Conservation (phyloP, 2,329 filamentous ascomycete species). For the Pseudocercospora eumusae region DNA sequence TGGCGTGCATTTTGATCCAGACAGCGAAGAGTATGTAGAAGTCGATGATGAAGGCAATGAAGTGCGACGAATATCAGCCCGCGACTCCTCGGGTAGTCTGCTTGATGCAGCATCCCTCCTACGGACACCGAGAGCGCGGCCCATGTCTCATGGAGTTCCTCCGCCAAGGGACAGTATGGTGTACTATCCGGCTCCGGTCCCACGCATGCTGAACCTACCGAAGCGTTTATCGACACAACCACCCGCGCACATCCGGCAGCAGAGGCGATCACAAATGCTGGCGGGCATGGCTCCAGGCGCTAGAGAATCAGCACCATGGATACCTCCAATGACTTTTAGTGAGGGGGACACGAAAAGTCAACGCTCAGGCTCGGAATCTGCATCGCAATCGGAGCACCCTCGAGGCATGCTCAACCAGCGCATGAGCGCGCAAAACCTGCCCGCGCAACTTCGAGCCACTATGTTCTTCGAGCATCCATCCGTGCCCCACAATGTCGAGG, state of each 20-base stretch:
- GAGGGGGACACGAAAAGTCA: slow-evolving; percentile 20
- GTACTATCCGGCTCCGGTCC: slow-evolving; percentile 93
- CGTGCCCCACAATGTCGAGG: slow-evolving; percentile 55
- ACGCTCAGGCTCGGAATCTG: slow-evolving; percentile 21
- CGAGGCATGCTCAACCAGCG: slow-evolving; percentile 37
- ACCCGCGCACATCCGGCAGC: slow-evolving; percentile 63
- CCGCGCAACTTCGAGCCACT: slow-evolving; percentile 85
- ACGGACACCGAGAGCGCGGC: slow-evolving; percentile 35
- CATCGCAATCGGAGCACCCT: slow-evolving; percentile 11
- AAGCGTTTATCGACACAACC: slow-evolving; percentile 79
- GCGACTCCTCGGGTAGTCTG: slow-evolving; percentile 35
- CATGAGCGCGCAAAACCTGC: slow-evolving; percentile 55
- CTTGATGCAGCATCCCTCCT: slow-evolving; percentile 35
- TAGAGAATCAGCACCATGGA: slow-evolving; percentile 55
- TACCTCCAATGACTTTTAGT: slow-evolving; percentile 36
- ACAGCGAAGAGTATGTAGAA: slow-evolving; percentile 43
- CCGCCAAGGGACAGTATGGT: slow-evolving; percentile 78
- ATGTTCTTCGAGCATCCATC: slow-evolving; percentile 79
- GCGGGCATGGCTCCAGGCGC: slow-evolving; percentile 51
- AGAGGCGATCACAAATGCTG: slow-evolving; percentile 72
- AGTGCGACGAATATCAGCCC: slow-evolving; percentile 36
- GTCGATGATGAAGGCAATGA: slow-evolving; percentile 40
- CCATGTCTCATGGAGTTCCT: slow-evolving; percentile 61
- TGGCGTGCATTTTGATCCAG: slow-evolving; percentile 70
- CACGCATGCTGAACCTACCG: slow-evolving; percentile 88